These are phyloP conservation scores for Moniliophthora roreri DNA, from an alignment of 1,284 basidiomycete genomes.

Conservation along the genomic window DNA sequence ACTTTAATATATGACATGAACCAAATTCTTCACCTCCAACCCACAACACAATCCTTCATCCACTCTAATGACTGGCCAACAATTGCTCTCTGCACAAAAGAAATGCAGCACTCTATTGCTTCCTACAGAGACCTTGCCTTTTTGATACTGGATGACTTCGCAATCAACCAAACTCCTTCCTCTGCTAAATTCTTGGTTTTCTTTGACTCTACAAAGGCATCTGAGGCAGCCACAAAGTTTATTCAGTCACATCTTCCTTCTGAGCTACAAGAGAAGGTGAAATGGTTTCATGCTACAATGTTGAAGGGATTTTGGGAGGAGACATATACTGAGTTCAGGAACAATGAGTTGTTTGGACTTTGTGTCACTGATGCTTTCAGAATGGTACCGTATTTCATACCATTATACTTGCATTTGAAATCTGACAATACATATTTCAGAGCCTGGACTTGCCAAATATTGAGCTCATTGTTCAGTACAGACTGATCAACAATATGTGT, in stretches of 20 bases:
- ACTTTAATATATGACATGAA: conserved; percentile 23
- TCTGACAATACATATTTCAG: no score
- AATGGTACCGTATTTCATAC: no score
- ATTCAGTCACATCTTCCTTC: background rate
- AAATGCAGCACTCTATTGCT: conserved; percentile 20
- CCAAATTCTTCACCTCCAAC: conserved; percentile 19
- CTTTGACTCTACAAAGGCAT: conserved; percentile 22
- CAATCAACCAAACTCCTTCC: conserved; percentile 10
- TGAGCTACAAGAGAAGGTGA: background rate
- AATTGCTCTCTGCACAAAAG: conserved; percentile 25
- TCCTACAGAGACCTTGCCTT: conserved; percentile 27
- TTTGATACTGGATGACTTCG: conserved; percentile 20
- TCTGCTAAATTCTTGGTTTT: conserved; percentile 29
- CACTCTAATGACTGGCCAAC: conserved; percentile 28
- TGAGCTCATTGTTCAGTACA: no score
- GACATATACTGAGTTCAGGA: no score
- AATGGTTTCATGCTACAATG: conserved; percentile 7
- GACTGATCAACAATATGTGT: no score
- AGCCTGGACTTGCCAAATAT: no score
- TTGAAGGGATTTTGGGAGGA: background rate
- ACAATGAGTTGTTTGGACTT: no score
- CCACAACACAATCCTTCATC: conserved; percentile 6
- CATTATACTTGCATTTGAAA: no score
- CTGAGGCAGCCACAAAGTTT: background rate
- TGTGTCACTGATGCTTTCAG: no score